Evolutionary conservation across 2,329 filamentous ascomycete species (phyloP), one percentile per base, ranked within the genome.

Genomic region (Nothophaeocryptopus gaeumannii): DNA sequence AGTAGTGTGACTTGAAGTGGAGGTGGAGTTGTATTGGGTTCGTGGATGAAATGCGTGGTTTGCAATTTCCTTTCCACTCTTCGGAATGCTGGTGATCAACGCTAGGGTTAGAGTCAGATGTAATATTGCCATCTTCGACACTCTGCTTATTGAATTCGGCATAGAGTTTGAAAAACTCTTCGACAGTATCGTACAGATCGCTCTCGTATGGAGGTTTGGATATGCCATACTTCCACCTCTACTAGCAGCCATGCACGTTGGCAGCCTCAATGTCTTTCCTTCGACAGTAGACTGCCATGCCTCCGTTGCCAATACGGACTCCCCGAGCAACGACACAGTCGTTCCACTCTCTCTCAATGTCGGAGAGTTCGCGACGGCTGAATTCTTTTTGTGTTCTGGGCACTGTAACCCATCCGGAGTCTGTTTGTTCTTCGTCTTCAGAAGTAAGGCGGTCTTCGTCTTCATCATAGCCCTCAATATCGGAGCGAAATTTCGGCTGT

Each of bases 161-260:
- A 45, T 45, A 45, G 35, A 45, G 38, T 26, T 26, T 16, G 3
- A 45, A 11, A 15, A 38, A 45, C 12, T 45, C 43, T 20, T 45
- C 43, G 26, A 45, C 34, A 37, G 32, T 45, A 29, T 45, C 43
- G 35, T 45, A 45, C 33, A 45, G 11, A 13, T 9, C 43, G 13
- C 4, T 29, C 5, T 45, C 33, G 35, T 14, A 38, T 32, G 20
- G 33, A 45, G 33, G 43, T 30, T 31, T 16, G 9, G 8, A 30
- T 31, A 45, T 12, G 29, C 34, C 43, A 15, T 45, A 45, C 34
- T 13, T 45, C 43, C 43, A 45, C 33, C 43, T 45, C 40, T 26
- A 43, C 39, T 2, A 10, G 20, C 20, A 7, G 20, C 7, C 7
- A 26, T 7, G n/a, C n/a, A n/a, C n/a, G 30, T 45, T 10, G 31